Base-by-base conservation (phyloP, 371 early-diverging fungal species). In the Chytridium lagenaria region DNA sequence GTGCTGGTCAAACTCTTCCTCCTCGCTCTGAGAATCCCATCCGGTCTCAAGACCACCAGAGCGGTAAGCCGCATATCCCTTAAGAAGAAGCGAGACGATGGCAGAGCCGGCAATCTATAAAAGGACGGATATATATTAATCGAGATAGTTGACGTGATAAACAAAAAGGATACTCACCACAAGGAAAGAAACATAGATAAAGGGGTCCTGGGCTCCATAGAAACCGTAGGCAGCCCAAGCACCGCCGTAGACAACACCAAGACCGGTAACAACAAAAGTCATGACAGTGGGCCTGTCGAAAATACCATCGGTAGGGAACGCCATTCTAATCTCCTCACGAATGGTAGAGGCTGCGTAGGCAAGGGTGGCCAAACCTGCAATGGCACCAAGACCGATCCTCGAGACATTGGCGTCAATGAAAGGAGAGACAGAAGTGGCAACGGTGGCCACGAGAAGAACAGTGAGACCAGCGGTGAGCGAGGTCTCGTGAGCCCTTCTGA, bases 191-290 rank as follows among this genome's bases (percentile, higher is more conserved):
- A 70, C 38, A 33, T 63, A 74, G 36, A 70, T 51, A 61, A 68
- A 74, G 50, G 63, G 66, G 28, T 44, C 73, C 19, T 38, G 16
- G 15, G 49, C 55, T 15, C 75, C 75, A 19, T 40, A 74, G 63
- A 74, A 74, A 19, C 75, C 75, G 49, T 74, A 74, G 26, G 67
- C 67, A 3, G 66, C 69, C 75, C 75, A 74, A 10, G 67, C 64
- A 28, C 59, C 70, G 23, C 65, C 69, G 39, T 30, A 52, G 2
- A 67, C 10, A 30, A 74, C 34, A 12, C 69, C 65, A 26, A 66
- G 52, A 10, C 66, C 70, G 26, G 59, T 30, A 22, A 55, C 31
- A n/a, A 74, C 33, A 36, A 74, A 49, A 19, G 69, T 67, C 2
- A 40, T 22, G n/a, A 22, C 38, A 7, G 31, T 33, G 3, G 75